Conservation (phyloP, 2,329 filamentous ascomycete species). For the Colletotrichum karsti region DNA sequence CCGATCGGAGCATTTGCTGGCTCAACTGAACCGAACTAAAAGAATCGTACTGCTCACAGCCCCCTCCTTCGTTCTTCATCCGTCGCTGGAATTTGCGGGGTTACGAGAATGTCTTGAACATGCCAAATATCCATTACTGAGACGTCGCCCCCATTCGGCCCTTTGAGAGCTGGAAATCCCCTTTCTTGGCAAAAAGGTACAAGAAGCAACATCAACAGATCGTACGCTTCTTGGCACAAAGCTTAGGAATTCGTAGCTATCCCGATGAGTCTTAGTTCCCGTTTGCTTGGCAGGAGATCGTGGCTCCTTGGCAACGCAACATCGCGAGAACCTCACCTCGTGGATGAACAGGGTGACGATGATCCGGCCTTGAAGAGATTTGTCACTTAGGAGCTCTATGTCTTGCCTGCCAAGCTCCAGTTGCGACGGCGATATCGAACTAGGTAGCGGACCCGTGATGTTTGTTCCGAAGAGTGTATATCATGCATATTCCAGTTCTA, state of each 20-base stretch:
- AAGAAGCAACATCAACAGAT: too few species aligned
- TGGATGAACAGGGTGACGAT: neutral
- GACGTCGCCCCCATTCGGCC: neutral
- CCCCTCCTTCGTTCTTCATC: neutral
- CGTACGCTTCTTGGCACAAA: slow-evolving; percentile 23
- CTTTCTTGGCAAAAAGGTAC: too few species aligned
- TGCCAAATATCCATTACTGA: neutral
- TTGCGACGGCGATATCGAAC: neutral
- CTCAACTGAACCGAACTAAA: too few species aligned
- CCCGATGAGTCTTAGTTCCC: slow-evolving; percentile 21
- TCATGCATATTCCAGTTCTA: neutral
- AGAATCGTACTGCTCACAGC: neutral
- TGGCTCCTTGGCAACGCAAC: slow-evolving; percentile 11
- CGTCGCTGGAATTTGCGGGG: too few species aligned
- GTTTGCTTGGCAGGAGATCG: slow-evolving; percentile 22
- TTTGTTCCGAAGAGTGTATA: neutral
- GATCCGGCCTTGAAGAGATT: neutral
- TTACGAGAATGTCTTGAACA: neutral
- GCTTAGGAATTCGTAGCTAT: neutral
- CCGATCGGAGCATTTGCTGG: too few species aligned
- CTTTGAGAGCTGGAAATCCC: neutral
- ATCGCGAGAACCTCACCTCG: neutral
- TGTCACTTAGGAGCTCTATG: neutral
- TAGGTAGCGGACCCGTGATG: neutral
- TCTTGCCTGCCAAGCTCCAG: neutral